phyloP scores from a whole-genome alignment of 1,284 basidiomycete species.

The Termitomyces sp. region DNA sequence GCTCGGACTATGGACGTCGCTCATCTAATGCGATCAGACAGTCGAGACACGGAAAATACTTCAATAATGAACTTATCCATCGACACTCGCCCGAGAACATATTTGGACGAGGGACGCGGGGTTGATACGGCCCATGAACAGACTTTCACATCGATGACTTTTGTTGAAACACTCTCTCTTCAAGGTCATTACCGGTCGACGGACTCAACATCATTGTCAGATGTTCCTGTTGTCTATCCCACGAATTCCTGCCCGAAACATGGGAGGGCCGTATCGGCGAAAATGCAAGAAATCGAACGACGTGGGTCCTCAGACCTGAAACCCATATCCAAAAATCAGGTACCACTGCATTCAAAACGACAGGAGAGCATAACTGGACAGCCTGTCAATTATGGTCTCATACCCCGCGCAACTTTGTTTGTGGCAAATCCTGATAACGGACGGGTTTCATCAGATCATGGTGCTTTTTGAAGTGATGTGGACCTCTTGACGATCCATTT shows the following conservation, averaged over 20 bases:
- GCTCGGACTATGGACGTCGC: constrained; percentile 63
- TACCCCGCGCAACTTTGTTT: constrained; percentile 50
- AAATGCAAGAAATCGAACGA: constrained; percentile 32
- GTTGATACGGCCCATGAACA: constrained; percentile 2
- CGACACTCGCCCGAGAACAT: constrained; percentile 16
- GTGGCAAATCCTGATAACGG: constrained; percentile 56
- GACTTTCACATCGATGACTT: constrained; percentile 22
- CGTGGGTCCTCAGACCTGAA: constrained; percentile 31
- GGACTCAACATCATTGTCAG: constrained; percentile 1
- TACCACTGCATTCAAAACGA: constrained; percentile 10
- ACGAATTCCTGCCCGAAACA: constrained; percentile 8
- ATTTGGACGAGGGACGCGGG: constrained; percentile 12
- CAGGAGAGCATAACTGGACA: constrained; percentile 3
- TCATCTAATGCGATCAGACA: constrained; percentile 46
- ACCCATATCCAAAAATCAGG: constrained; percentile 20
- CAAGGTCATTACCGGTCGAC: constrained; percentile 4
- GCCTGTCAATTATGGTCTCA: constrained; percentile 31
- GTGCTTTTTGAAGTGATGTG: constrained; percentile 16
- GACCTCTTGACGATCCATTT: background rate
- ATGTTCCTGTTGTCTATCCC: constrained; percentile 12
- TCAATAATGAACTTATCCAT: constrained; percentile 24
- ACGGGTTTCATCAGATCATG: constrained; percentile 21
- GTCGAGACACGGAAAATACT: constrained; percentile 27
- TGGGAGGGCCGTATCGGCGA: constrained; percentile 29
- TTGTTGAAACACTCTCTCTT: constrained; percentile 13